Percentiles rank a stretch among this genome's conserved stretches.
These are phyloP conservation scores for Pseudevernia furfuracea DNA, from an alignment of 495 filamentous ascomycete species.

Conservation along the genomic window DNA sequence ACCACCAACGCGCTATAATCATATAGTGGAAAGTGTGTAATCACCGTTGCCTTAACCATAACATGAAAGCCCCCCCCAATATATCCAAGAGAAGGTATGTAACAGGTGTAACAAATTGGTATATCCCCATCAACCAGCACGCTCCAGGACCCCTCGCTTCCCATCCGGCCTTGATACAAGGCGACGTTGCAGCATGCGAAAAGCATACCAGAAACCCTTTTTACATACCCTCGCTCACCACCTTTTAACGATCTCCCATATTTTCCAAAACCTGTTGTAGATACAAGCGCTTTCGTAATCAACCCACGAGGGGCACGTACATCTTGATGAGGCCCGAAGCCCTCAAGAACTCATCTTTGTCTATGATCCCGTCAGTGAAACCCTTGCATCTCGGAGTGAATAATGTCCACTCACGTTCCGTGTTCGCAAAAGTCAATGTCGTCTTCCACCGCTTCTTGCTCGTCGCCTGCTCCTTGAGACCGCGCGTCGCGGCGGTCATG, in stretches of 20 bases:
- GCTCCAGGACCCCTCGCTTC: neutral
- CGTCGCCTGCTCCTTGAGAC: conserved; percentile 15
- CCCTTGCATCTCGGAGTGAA: neutral
- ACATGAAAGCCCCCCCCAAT: neutral
- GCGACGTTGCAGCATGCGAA: no score
- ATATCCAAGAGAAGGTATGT: neutral
- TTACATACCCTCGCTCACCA: neutral
- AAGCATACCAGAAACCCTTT: neutral
- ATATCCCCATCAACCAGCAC: neutral
- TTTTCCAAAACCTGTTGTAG: neutral
- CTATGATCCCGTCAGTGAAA: neutral
- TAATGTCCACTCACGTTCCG: conserved; percentile 6
- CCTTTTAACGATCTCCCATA: neutral
- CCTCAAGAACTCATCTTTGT: conserved; percentile 2
- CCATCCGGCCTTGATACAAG: neutral
- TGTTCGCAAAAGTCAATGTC: neutral
- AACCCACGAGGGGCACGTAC: neutral
- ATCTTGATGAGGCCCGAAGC: neutral
- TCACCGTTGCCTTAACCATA: neutral
- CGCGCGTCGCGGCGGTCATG: conserved; percentile 31
- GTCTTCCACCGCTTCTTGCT: neutral
- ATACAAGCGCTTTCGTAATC: neutral
- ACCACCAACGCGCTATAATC: neutral
- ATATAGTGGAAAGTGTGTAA: neutral
- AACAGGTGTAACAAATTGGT: neutral